Percentiles rank a stretch among this genome's conserved stretches.
Conservation (phyloP, 768 basidiomycete species). For the Boletus rufocinnamomeus region DNA sequence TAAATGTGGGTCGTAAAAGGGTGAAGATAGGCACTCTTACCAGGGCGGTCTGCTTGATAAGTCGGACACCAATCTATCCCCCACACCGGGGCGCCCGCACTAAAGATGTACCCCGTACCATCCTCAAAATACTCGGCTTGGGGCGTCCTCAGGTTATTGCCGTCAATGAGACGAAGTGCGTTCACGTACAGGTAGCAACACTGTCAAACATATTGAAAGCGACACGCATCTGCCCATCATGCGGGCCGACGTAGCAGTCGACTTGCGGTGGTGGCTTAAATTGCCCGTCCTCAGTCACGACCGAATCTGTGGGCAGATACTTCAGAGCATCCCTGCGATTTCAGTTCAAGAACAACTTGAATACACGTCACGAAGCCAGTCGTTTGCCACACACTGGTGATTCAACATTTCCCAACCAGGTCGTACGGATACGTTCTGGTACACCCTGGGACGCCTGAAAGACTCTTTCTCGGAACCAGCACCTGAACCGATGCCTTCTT, state of each 20-base stretch:
- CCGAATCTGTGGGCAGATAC: constrained; percentile 60
- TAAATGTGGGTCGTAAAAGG: background rate
- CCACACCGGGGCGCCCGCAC: constrained; percentile 89
- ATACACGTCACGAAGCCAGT: constrained; percentile 2
- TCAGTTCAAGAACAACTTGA: constrained; percentile 5
- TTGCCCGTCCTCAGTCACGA: constrained; percentile 51
- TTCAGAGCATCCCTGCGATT: constrained; percentile 50
- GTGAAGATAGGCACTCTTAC: constrained; percentile 38
- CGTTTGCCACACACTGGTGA: constrained; percentile 46
- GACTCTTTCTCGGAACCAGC: constrained; percentile 44
- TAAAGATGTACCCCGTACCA: constrained; percentile 71
- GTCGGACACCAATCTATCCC: constrained; percentile 94
- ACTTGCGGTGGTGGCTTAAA: constrained; percentile 55
- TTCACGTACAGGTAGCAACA: constrained; percentile 61
- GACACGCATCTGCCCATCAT: constrained; percentile 50
- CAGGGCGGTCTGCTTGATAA: constrained; percentile 52
- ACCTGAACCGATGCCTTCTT: constrained; percentile 49
- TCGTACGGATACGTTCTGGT: constrained; percentile 45
- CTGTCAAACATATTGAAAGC: constrained; percentile 58
- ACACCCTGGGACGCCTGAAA: constrained; percentile 60
- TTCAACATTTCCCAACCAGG: constrained; percentile 49
- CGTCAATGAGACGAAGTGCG: constrained; percentile 13
- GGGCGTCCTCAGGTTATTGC: background rate
- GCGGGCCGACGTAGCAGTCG: constrained; percentile 67
- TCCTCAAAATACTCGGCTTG: constrained; percentile 62